These are phyloP conservation scores for Volvox carteri DNA, from an alignment of 163 green algal species.

Conservation along the genomic window DNA sequence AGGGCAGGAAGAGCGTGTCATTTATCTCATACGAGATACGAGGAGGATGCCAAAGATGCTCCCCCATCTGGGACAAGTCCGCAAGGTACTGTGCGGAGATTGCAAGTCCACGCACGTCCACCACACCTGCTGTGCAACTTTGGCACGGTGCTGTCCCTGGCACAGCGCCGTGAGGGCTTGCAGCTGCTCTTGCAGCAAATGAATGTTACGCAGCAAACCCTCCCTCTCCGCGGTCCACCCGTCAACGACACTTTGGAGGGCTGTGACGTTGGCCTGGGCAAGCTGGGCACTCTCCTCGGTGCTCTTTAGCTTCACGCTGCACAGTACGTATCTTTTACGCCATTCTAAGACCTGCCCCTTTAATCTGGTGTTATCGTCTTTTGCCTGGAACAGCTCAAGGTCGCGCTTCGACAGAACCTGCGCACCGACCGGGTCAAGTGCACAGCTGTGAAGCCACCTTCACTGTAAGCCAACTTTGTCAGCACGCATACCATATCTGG, in stretches of 20 bases:
- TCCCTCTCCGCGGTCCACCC: neutral
- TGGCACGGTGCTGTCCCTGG: conserved; percentile 26
- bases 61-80: no score
- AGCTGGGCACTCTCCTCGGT: conserved; percentile 20
- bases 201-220: neutral
- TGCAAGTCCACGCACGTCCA: no score
- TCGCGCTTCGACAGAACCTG: neutral
- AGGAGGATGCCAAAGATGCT: no score
- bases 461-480: neutral
- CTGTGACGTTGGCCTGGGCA: neutral
- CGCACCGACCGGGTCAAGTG: neutral
- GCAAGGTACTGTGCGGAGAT: neutral
- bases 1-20: neutral
- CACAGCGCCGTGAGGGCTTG: neutral
- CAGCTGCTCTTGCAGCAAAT: conserved; percentile 24
- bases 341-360: conserved; percentile 24
- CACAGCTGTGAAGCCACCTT: no score
- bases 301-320: conserved; percentile 27
- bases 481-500: neutral
- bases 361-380: neutral
- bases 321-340: conserved; percentile 11
- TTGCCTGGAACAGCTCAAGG: neutral
- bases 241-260: neutral
- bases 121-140: conserved; percentile 39
- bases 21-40: neutral